Base-by-base conservation (phyloP, 352 stramenopile species). In the Phytophthora uliginosa region DNA sequence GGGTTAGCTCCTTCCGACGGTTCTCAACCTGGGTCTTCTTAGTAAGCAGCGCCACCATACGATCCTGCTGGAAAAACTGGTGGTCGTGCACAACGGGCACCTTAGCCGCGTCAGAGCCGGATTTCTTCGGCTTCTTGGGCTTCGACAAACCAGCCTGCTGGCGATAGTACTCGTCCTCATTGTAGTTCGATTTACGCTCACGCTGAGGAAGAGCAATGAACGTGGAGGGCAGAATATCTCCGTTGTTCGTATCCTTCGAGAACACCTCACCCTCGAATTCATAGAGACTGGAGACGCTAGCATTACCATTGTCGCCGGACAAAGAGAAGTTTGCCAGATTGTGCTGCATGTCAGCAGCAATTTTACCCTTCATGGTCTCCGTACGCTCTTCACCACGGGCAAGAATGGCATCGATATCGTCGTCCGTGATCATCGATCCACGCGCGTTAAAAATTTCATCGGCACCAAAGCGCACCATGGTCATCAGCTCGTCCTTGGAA, bases 401-500 rank as follows among this genome's bases (percentile, higher is more conserved):
- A 62, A 98, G 68, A 50, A 98, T 97, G 20, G 88, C 84, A 66
- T 98, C 94, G 63, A 98, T 98, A 73, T 98, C 94, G 51, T 98
- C 92, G 58, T 98, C 94, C 33, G 93, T 97, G 67, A 98, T 95
- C 83, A 93, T 96, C 6, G 88, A 95, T 33, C 89, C 90, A 63
- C 89, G 85, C 7, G 89, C 87, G 53, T 95, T 97, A 57, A 97
- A 97, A 40, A 97, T 97, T 69, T 97, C 90, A 45, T 97, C 90
- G 4, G 90, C 90, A 63, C 90, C 90, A 48, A 97, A 97, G 7
- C 89, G 85, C 4, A 99, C 92, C 95, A 99, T 99, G 20, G 93
- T 95, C 97, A 99, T 99, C 17, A 99, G 86, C 63, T 99, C 98
- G 57, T 99, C 94, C 84, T 99, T 99, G 36, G 91, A 97, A 2